phyloP scores from a whole-genome alignment of 2,329 filamentous ascomycete species.

The Penicillium sclerotiorum region DNA sequence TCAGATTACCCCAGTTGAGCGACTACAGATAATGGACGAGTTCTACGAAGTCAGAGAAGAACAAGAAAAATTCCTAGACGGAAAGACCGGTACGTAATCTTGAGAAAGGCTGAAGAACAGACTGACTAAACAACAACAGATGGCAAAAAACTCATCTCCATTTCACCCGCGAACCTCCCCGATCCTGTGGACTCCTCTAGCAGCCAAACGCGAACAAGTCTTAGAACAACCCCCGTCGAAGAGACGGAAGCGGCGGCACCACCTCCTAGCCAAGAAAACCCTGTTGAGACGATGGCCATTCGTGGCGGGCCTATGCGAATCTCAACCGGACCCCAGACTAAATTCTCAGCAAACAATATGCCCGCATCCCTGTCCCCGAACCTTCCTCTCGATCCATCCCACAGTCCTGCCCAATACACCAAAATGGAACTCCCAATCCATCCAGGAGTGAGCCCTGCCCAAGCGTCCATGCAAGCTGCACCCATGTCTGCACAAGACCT shows the following conservation, averaged over 20 bases:
- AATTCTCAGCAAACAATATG: slow-evolving; percentile 8
- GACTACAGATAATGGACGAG: slow-evolving; percentile 43
- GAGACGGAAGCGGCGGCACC: too few relatives aligned
- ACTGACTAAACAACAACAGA: slow-evolving; percentile 21
- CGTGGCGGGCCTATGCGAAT: slow-evolving; percentile 3
- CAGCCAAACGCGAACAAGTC: slow-evolving; percentile 5
- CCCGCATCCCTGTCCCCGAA: slow-evolving; percentile 4
- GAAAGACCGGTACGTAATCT: slow-evolving; percentile 36
- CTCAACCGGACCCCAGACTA: slow-evolving; percentile 6
- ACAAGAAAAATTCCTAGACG: slow-evolving; percentile 42
- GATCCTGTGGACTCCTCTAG: slow-evolving; percentile 22
- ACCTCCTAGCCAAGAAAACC: slow-evolving; percentile 12
- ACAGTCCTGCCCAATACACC: slow-evolving; percentile 13
- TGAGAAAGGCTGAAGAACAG: not conserved
- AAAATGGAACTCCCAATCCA: slow-evolving; percentile 15
- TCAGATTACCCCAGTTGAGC: slow-evolving; percentile 38
- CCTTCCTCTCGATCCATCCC: slow-evolving; percentile 5
- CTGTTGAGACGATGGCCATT: slow-evolving; percentile 8
- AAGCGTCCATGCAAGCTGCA: slow-evolving; percentile 7
- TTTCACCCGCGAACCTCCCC: slow-evolving; percentile 33
- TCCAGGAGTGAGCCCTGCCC: not conserved
- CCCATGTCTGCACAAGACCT: slow-evolving; percentile 18
- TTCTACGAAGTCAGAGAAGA: slow-evolving; percentile 42
- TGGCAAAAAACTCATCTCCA: slow-evolving; percentile 27
- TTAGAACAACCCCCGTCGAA: slow-evolving; percentile 21